Base-by-base conservation (phyloP, 441 rosid species). In the Eruca vesicaria region DNA sequence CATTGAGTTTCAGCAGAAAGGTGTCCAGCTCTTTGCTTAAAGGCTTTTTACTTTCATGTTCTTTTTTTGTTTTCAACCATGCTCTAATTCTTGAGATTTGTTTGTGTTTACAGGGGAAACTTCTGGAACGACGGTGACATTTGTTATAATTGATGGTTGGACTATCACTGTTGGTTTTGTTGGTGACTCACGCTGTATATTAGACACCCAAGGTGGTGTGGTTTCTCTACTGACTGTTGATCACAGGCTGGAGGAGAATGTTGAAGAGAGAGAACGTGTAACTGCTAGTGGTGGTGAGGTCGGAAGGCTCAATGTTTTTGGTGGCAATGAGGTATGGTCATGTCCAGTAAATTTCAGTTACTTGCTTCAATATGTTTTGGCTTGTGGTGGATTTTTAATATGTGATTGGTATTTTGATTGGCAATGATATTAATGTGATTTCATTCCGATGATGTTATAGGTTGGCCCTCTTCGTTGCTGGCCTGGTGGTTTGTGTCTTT, bases 241-340 rank as follows among this genome's bases (percentile, higher is more conserved):
- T 83, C 98, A 93, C 76, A 87, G 99, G 83, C 84, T 95, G 20
- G 99, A 95, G 83, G 99, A 95, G 82, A 95, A 95, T 82, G 95
- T 31, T 16, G 98, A 91, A 84, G 99, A 95, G 85, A 86, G 99
- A 80, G 98, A 93, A 82, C 98, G 99, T 45, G 92, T 95, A 76
- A 95, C 98, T 82, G 99, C 99, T 60, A 93, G 99, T 79, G 99
- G 99, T 10, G 99, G 99, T 72, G 98, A 95, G 88, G 99, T 93
- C 7, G 99, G 99, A 72, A 88, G 99, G 79, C 93, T 95, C 70
- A 91, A 93, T 77, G 84, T 90, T 73, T 95, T 86, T 50, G 98
- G 99, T 59, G 96, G 97, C 75, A 93, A 90, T 81, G 93, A 87
- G 98, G 99, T 95, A 84, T 59, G 57, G 6, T 69, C 62, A 62